Evolutionary conservation across 2,329 filamentous ascomycete genomes (phyloP).

Genomic region (Aureobasidium lini): DNA sequence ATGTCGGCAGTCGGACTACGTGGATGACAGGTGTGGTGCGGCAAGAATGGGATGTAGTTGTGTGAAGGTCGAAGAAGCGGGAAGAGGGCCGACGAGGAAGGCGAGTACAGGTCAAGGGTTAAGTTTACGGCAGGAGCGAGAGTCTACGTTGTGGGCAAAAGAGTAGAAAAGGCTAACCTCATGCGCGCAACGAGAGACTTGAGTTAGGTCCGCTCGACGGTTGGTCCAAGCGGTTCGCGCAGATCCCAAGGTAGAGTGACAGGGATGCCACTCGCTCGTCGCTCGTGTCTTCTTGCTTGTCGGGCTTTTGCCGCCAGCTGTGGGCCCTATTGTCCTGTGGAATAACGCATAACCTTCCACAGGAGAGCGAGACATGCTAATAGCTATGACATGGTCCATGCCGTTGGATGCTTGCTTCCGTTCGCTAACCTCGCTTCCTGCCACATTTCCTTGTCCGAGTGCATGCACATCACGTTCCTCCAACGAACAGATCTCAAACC

Average conservation of each 20-base stretch:
- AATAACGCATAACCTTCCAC: conserved; percentile 3
- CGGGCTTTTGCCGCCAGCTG: conserved; percentile 1
- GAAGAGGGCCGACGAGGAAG: background rate
- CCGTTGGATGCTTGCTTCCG: conserved; percentile 8
- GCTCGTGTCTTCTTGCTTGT: conserved; percentile 12
- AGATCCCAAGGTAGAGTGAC: conserved; percentile 10
- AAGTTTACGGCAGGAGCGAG: background rate
- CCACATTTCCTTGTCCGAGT: background rate
- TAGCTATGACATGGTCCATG: background rate
- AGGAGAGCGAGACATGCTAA: background rate
- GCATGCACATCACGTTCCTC: conserved; percentile 13
- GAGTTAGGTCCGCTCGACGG: conserved; percentile 3
- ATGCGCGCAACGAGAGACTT: conserved; percentile 8
- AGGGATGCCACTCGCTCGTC: conserved; percentile 7
- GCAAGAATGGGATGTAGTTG: background rate
- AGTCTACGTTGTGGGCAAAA: conserved; percentile 3
- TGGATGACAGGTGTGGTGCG: background rate
- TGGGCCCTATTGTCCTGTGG: background rate
- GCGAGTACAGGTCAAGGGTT: background rate
- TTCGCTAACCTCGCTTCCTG: background rate
- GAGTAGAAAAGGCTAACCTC: background rate
- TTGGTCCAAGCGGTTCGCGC: background rate
- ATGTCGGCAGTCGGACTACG: background rate
- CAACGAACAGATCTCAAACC: conserved; percentile 9
- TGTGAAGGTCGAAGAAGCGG: background rate